Evolutionary conservation across 2,329 filamentous ascomycete genomes (phyloP).

Genomic region (Fusarium pseudocircinatum): DNA sequence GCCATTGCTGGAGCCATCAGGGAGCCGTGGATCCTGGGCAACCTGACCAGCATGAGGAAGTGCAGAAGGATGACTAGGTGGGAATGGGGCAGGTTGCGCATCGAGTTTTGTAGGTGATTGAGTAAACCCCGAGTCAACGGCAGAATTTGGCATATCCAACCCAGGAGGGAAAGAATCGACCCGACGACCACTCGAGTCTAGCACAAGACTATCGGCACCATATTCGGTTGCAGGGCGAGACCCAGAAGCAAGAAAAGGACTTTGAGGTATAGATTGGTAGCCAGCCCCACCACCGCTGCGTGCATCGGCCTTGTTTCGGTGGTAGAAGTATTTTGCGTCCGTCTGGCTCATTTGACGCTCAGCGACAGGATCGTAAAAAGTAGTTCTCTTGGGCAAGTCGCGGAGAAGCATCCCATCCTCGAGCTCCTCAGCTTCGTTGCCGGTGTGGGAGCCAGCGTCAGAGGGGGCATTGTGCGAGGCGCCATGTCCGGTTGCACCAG

Average conservation of each 20-base stretch:
- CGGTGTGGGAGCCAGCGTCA: conserved; percentile 29
- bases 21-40: conserved; percentile 17
- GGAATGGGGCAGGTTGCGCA: conserved; percentile 10
- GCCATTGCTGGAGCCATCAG: conserved; percentile 34
- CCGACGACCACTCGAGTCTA: conserved; percentile 44
- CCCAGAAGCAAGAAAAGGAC: conserved; percentile 54
- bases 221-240: conserved; percentile 50
- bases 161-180: conserved; percentile 14
- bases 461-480: conserved; percentile 36
- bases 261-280: conserved; percentile 57
- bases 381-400: conserved; percentile 75
- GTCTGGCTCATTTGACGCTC: conserved; percentile 95
- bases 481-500: conserved; percentile 37
- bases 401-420: conserved; percentile 68
- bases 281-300: conserved; percentile 51
- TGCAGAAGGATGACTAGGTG: conserved; percentile 7
- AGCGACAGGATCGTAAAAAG: conserved; percentile 91
- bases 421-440: conserved; percentile 46
- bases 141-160: conserved; percentile 53
- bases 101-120: conserved; percentile 24
- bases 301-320: conserved; percentile 78
- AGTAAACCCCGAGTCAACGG: conserved; percentile 18
- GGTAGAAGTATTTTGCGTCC: conserved; percentile 96
- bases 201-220: conserved; percentile 48
- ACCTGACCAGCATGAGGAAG: conserved; percentile 10